Conservation (phyloP, 495 filamentous ascomycete species). For the Penicillium maclennaniae region DNA sequence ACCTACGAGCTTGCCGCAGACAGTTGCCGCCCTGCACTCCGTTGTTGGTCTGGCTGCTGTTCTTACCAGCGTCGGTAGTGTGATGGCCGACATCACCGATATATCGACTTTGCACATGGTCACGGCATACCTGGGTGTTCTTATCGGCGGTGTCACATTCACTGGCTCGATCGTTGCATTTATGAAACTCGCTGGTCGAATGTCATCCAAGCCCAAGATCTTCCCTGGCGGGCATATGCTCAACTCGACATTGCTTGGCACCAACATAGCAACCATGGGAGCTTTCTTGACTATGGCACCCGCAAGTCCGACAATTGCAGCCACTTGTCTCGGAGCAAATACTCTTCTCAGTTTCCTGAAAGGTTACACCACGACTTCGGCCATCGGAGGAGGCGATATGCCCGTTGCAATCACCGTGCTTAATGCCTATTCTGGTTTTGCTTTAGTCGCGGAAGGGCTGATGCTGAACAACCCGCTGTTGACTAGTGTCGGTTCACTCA, state of each 20-base stretch:
- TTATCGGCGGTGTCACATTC: slow-evolving; percentile 79
- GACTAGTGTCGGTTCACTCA: slow-evolving; percentile 73
- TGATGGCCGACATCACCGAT: slow-evolving; percentile 62
- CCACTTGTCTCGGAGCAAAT: slow-evolving; percentile 66
- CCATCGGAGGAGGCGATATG: slow-evolving; percentile 84
- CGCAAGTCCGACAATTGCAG: slow-evolving; percentile 67
- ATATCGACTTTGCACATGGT: slow-evolving; percentile 72
- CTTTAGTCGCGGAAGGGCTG: slow-evolving; percentile 75
- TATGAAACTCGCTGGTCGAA: slow-evolving; percentile 70
- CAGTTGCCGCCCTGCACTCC: slow-evolving; percentile 74
- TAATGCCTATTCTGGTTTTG: slow-evolving; percentile 82
- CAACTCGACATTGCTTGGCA: slow-evolving; percentile 64
- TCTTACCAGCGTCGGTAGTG: slow-evolving; percentile 75
- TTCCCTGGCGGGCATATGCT: slow-evolving; percentile 66
- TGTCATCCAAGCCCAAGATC: slow-evolving; percentile 67
- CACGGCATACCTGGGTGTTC: slow-evolving; percentile 72
- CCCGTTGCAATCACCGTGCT: slow-evolving; percentile 82
- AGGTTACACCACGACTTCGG: slow-evolving; percentile 75
- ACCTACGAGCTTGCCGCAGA: slow-evolving; percentile 76
- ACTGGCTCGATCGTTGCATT: slow-evolving; percentile 81
- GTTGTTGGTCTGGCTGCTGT: slow-evolving; percentile 81
- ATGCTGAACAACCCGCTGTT: slow-evolving; percentile 83
- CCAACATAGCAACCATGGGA: slow-evolving; percentile 74
- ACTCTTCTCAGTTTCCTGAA: slow-evolving; percentile 73
- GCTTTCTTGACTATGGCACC: slow-evolving; percentile 74